A percentile compares a stretch with the other conserved stretches of the same genome.
Evolutionary conservation across 164 flowering plant species (phyloP).

Genomic region (Cinnamomum chago): DNA sequence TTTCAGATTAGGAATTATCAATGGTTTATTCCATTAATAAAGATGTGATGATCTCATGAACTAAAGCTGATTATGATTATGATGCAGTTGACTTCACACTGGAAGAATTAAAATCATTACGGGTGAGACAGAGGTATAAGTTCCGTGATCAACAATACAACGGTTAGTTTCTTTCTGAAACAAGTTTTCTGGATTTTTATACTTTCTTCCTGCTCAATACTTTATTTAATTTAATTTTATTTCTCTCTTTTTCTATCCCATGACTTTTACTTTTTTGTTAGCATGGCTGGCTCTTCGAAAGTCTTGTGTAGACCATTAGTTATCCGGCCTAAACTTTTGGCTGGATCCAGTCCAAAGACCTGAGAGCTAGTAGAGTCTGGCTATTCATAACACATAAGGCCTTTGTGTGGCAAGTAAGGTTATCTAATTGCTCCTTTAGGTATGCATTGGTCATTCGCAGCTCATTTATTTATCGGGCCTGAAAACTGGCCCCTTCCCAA

Average conservation of each 20-base stretch:
- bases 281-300: neutral
- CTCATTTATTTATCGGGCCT: too few species aligned
- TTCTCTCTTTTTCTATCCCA: neutral
- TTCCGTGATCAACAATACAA: conserved; percentile 93
- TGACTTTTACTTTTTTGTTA: neutral
- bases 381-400: too few species aligned
- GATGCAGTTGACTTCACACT: conserved; percentile 90
- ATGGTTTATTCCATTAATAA: neutral
- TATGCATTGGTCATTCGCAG: too few species aligned
- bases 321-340: too few species aligned
- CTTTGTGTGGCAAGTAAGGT: too few species aligned
- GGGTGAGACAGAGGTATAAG: conserved; percentile 68
- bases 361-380: too few species aligned
- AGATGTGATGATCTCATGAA: neutral
- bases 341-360: too few species aligned
- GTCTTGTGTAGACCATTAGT: neutral
- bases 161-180: conserved; percentile 40
- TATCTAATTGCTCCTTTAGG: too few species aligned
- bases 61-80: conserved; percentile 9
- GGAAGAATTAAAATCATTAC: conserved; percentile 60
- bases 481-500: too few species aligned
- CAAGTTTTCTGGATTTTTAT: neutral
- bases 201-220: neutral
- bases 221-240: neutral
- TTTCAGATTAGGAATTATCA: neutral